Base-by-base conservation (phyloP, 352 stramenopile species). In the Aphanomyces stellatus region DNA sequence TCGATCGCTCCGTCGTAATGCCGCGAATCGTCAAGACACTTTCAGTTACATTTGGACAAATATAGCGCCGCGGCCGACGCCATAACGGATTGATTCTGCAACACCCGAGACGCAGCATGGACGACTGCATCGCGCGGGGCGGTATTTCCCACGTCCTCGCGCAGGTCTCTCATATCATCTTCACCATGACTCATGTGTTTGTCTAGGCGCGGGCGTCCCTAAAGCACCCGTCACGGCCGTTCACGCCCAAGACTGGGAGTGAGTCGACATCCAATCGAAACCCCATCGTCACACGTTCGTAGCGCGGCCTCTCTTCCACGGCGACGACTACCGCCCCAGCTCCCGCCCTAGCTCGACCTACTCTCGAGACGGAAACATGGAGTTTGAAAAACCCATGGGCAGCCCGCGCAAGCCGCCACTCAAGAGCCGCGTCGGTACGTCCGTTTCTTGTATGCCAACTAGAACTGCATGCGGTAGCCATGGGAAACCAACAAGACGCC, bases 61-160 rank as follows among this genome's bases (percentile, higher is more conserved):
- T 43, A 17, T 43, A 17, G 37, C 37, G 37, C 17, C 37, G 37
- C 37, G 8, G 37, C 37, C 37, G 37, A 43, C 37, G 17, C 37
- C 8, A 43, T 17, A 17, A 43, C 17, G 8, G 37, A 17, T 43
- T 43, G 17, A 43, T 43, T 8, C 17, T 8, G n/a, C n/a, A n/a
- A n/a, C n/a, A n/a, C n/a, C n/a, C n/a, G n/a, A n/a, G n/a, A n/a
- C n/a, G n/a, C n/a, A n/a, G n/a, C n/a, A 90, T 92, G 84, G 81
- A 92, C 48, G 80, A 79, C 24, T 87, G 74, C 73, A 88, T 92
- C 48, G 81, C 82, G 19, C 82, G 82, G 1, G 80, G 80, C 37
- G 84, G 80, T 19, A 92, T 92, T 71, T 90, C 84, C 34, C 79
- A 88, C 41, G 84, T 92, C 60, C 75, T 92, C 62, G 88, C 80